A percentile compares a stretch with the other conserved stretches of the same genome.
Evolutionary conservation across 2,329 filamentous ascomycete species (phyloP).

Genomic region (Triangularia verruculosa): DNA sequence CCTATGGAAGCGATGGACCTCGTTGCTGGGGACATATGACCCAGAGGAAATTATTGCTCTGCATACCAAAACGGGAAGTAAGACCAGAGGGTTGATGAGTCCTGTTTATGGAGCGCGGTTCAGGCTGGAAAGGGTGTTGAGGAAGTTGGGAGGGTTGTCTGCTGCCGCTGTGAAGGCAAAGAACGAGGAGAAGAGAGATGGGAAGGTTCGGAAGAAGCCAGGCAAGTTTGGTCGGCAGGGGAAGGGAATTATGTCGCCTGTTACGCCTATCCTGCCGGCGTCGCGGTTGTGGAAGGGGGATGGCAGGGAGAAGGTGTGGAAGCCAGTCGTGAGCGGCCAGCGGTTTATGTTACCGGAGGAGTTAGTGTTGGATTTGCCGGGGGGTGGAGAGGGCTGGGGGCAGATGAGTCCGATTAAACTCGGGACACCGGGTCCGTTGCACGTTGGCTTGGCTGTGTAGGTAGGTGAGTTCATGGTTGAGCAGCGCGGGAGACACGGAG

Average conservation of each 20-base stretch:
- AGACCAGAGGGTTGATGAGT: conserved; percentile 26
- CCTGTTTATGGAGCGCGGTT: conserved; percentile 33
- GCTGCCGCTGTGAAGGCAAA: not conserved
- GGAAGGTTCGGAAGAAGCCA: not conserved
- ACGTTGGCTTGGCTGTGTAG: conserved; percentile 15
- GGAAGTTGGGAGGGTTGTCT: conserved; percentile 26
- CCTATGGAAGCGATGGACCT: conserved; percentile 36
- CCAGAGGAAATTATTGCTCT: conserved; percentile 24
- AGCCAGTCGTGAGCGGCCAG: conserved; percentile 1
- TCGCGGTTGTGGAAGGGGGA: not conserved
- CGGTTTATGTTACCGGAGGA: conserved; percentile 7
- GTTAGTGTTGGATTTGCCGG: conserved; percentile 9
- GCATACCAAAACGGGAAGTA: conserved; percentile 14
- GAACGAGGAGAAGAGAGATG: not conserved
- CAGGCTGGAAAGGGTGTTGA: conserved; percentile 33
- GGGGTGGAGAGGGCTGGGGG: not conserved
- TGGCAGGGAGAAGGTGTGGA: conserved; percentile 3
- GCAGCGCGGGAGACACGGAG: no score
- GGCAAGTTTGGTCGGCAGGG: not conserved
- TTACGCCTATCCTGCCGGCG: conserved; percentile 8
- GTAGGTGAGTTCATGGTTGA: no score
- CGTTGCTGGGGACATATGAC: conserved; percentile 28
- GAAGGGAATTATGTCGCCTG: conserved; percentile 4
- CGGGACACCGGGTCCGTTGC: not conserved
- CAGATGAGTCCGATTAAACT: conserved; percentile 9